Evolutionary conservation across 2,329 filamentous ascomycete species (phyloP).

Genomic region (Cadophora malorum): DNA sequence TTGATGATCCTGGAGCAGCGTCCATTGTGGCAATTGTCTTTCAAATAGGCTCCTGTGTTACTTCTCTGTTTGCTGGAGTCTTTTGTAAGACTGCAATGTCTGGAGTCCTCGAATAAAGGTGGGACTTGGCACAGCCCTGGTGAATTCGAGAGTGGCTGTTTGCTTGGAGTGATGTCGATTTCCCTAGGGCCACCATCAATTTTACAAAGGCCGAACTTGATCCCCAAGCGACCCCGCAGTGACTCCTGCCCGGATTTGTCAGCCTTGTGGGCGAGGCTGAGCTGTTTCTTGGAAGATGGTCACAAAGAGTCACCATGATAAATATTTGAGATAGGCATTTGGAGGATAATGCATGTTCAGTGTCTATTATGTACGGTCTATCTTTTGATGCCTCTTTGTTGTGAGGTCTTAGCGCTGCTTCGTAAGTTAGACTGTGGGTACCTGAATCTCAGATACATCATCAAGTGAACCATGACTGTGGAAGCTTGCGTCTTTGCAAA

Average conservation of each 20-base stretch:
- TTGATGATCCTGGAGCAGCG: neutral
- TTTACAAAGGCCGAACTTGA: slow-evolving; percentile 10
- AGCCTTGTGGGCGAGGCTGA: slow-evolving; percentile 8
- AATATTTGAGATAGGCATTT: no score
- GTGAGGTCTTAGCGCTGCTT: no score
- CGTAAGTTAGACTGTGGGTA: no score
- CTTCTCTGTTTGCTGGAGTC: neutral
- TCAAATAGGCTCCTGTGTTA: neutral
- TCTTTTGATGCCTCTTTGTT: no score
- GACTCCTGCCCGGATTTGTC: neutral
- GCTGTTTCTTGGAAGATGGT: neutral
- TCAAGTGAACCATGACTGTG: no score
- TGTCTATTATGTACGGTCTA: no score
- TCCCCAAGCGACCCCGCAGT: slow-evolving; percentile 17
- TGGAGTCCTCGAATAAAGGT: neutral
- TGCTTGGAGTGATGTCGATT: neutral
- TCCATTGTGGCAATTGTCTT: slow-evolving; percentile 21
- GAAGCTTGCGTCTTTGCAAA: no score
- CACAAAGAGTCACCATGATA: slow-evolving; percentile 16
- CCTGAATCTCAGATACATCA: no score
- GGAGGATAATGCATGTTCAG: no score
- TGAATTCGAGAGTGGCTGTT: neutral
- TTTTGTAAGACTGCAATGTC: neutral
- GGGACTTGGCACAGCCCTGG: no score
- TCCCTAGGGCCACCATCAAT: slow-evolving; percentile 10